Evolutionary conservation across 495 filamentous ascomycete genomes (phyloP).

Genomic region (Talaromyces liani): DNA sequence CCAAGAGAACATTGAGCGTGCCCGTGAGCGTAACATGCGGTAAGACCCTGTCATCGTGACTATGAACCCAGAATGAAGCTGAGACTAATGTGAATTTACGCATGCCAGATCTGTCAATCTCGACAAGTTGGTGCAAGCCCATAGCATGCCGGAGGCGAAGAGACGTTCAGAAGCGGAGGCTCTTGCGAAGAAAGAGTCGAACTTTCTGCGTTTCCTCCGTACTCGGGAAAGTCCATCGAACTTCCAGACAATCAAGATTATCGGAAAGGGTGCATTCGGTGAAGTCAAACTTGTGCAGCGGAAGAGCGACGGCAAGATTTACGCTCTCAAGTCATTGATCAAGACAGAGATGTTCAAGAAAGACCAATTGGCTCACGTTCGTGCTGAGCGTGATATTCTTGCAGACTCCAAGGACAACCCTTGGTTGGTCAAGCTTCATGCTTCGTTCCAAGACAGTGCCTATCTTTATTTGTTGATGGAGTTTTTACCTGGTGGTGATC

Average conservation of each 20-base stretch:
- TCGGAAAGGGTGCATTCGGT: slow-evolving; percentile 98
- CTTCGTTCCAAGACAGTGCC: slow-evolving; percentile 91
- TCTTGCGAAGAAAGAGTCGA: slow-evolving; percentile 74
- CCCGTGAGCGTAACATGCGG: slow-evolving; percentile 86
- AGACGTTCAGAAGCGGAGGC: slow-evolving; percentile 72
- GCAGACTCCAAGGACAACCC: slow-evolving; percentile 94
- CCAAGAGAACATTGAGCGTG: slow-evolving; percentile 89
- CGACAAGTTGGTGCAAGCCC: slow-evolving; percentile 70
- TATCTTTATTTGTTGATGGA: slow-evolving; percentile 99
- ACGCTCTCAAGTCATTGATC: slow-evolving; percentile 94
- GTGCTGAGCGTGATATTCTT: slow-evolving; percentile 93
- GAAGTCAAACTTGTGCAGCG: slow-evolving; percentile 95
- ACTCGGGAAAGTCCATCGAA: slow-evolving; percentile 88
- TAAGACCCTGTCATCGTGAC: slow-evolving; percentile 31
- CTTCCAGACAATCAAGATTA: slow-evolving; percentile 93
- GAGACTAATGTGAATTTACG: neutral
- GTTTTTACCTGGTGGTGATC: slow-evolving; percentile 92
- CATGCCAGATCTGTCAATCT: slow-evolving; percentile 73
- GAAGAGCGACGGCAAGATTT: slow-evolving; percentile 94
- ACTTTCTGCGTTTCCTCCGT: slow-evolving; percentile 87
- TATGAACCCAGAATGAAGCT: neutral
- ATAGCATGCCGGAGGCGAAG: slow-evolving; percentile 62
- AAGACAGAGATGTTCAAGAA: slow-evolving; percentile 99
- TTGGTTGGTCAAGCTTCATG: slow-evolving; percentile 97
- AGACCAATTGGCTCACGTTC: slow-evolving; percentile 97